These are phyloP conservation scores for Didymella keratinophila DNA, from an alignment of 2,329 filamentous ascomycete genomes.

Conservation along the genomic window DNA sequence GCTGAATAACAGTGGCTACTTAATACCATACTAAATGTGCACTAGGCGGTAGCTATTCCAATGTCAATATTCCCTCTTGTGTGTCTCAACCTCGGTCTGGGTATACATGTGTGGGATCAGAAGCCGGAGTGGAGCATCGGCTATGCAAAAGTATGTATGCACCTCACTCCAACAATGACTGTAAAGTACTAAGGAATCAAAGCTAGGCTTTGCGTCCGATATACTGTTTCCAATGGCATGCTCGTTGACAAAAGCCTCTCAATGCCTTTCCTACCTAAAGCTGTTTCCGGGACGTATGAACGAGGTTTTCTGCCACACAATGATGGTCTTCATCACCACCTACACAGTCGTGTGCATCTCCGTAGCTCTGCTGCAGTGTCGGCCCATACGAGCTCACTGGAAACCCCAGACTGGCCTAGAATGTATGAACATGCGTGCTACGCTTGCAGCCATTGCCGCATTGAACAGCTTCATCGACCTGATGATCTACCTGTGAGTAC, in stretches of 20 bases:
- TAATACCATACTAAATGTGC: background rate
- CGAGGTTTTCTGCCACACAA: slow-evolving; percentile 32
- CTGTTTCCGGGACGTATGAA: slow-evolving; percentile 36
- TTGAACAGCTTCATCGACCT: slow-evolving; percentile 44
- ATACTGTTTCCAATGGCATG: slow-evolving; percentile 36
- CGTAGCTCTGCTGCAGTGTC: slow-evolving; percentile 36
- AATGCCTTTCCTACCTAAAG: slow-evolving; percentile 41
- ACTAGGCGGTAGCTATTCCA: slow-evolving; percentile 28
- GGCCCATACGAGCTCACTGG: slow-evolving; percentile 36
- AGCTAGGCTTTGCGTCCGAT: slow-evolving; percentile 35
- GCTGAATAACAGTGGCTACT: background rate
- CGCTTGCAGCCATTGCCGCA: slow-evolving; percentile 37
- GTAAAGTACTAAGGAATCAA: background rate
- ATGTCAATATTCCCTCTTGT: slow-evolving; percentile 32
- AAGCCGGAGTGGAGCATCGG: slow-evolving; percentile 32
- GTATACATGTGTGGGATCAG: slow-evolving; percentile 40
- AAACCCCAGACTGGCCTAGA: slow-evolving; percentile 21
- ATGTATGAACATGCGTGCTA: slow-evolving; percentile 40
- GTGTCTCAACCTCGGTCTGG: slow-evolving; percentile 31
- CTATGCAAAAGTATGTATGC: slow-evolving; percentile 36
- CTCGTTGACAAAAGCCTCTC: slow-evolving; percentile 39
- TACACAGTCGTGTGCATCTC: slow-evolving; percentile 33
- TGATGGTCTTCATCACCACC: slow-evolving; percentile 30
- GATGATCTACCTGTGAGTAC: slow-evolving; percentile 37
- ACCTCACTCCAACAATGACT: too few relatives aligned